A percentile compares a stretch with the other conserved stretches of the same genome.
Conservation (phyloP, 257 asterid species). For the Primulina eburnea region DNA sequence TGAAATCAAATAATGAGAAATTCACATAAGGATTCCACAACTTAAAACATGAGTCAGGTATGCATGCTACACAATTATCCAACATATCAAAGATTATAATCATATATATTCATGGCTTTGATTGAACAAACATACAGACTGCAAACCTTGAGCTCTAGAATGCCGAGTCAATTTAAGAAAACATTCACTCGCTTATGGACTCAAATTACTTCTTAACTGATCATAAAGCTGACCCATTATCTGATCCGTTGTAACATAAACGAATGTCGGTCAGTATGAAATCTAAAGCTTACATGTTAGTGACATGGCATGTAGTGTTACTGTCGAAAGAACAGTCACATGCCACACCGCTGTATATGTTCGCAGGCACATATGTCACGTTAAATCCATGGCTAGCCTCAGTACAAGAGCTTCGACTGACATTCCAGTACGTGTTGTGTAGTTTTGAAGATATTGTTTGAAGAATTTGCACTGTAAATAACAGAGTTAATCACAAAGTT, state of each 20-base stretch:
- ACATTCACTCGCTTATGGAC: background rate
- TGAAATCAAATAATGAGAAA: background rate
- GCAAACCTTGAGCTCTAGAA: background rate
- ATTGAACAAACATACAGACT: background rate
- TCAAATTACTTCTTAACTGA: background rate
- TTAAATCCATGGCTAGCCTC: constrained; percentile 36
- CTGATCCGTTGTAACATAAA: background rate
- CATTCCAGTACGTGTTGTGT: constrained; percentile 51
- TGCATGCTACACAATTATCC: background rate
- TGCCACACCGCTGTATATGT: constrained; percentile 30
- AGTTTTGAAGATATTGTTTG: constrained; percentile 55
- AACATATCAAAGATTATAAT: background rate
- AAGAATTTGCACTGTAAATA: constrained; percentile 56
- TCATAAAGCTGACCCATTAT: background rate
- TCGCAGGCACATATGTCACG: constrained; percentile 1
- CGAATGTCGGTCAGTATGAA: background rate
- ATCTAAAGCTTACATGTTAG: constrained; percentile 57
- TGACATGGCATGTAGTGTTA: constrained; percentile 66
- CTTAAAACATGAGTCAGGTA: background rate
- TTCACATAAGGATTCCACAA: background rate
- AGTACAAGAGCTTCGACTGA: constrained; percentile 48
- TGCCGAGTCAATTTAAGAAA: background rate
- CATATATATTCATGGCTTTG: background rate
- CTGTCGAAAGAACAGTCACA: constrained; percentile 60
- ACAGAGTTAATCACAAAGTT: background rate